These are phyloP conservation scores for Ophiostoma perfectum DNA, from an alignment of 2,329 filamentous ascomycete genomes.

Conservation along the genomic window DNA sequence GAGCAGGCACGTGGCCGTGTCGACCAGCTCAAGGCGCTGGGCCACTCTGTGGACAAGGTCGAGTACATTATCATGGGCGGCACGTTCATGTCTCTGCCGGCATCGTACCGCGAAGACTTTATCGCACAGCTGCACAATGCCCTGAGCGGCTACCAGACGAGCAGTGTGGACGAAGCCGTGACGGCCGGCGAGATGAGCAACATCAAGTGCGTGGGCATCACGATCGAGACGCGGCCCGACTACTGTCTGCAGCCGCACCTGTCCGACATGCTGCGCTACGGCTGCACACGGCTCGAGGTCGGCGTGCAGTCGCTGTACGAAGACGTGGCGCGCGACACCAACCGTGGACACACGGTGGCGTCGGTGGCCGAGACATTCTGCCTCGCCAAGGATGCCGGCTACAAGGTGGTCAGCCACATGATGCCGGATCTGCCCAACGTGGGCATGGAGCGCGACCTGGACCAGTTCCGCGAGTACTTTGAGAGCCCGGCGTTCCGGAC, in stretches of 20 bases:
- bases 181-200: conserved; percentile 93
- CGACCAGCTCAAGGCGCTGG: conserved; percentile 91
- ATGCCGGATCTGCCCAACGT: conserved; percentile 99
- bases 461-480: conserved; percentile 97
- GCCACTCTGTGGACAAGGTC: conserved; percentile 97
- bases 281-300: conserved; percentile 88
- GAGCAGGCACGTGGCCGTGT: conserved; percentile 94
- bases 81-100: conserved; percentile 94
- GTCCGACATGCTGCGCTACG: conserved; percentile 94
- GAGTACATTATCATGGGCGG: conserved; percentile 99
- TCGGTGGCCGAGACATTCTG: conserved; percentile 95
- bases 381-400: conserved; percentile 94
- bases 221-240: conserved; percentile 93
- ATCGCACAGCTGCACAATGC: conserved; percentile 96
- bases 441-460: conserved; percentile 94
- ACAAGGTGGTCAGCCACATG: conserved; percentile 99
- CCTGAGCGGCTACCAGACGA: conserved; percentile 89
- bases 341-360: conserved; percentile 91
- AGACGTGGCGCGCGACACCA: conserved; percentile 96
- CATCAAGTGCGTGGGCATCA: conserved; percentile 94
- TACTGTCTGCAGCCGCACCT: conserved; percentile 96
- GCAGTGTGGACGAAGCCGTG: conserved; percentile 91
- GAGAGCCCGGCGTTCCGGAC: conserved; percentile 94
- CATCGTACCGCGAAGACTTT: conserved; percentile 85
- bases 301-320: conserved; percentile 97